Evolutionary conservation across 2,329 filamentous ascomycete species (phyloP).

Genomic region (Pestalotiopsis sp.): DNA sequence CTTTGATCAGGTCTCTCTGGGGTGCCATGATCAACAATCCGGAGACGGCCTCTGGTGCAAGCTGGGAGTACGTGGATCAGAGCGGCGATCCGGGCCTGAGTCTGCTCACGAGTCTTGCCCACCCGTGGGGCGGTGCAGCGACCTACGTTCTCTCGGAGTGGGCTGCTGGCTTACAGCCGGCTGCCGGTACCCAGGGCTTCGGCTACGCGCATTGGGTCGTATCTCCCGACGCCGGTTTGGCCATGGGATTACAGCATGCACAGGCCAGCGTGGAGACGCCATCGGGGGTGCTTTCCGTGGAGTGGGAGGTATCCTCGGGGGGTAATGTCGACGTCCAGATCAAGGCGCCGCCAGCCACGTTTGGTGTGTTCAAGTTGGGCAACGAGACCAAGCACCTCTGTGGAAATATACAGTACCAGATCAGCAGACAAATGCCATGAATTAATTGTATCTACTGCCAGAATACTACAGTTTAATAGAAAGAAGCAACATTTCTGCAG

Average conservation of each 20-base stretch:
- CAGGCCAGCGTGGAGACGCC: conserved; percentile 26
- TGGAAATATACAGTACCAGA: conserved; percentile 11
- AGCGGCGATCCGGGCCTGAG: conserved; percentile 39
- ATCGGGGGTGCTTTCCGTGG: conserved; percentile 23
- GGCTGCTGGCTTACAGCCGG: conserved; percentile 25
- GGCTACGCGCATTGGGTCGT: conserved; percentile 29
- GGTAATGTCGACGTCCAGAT: conserved; percentile 13
- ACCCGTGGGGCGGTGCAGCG: conserved; percentile 45
- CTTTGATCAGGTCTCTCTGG: conserved; percentile 40
- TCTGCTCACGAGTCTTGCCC: conserved; percentile 40
- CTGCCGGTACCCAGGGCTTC: conserved; percentile 17
- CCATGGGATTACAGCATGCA: conserved; percentile 26
- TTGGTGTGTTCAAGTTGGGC: conserved; percentile 14
- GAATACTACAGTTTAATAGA: neutral
- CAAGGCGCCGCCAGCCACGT: conserved; percentile 14
- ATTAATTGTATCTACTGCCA: neutral
- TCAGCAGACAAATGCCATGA: neutral
- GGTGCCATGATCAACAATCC: conserved; percentile 38
- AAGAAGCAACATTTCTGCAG: neutral
- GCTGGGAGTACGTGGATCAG: conserved; percentile 45
- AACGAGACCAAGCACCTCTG: conserved; percentile 9
- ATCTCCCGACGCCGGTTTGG: conserved; percentile 23
- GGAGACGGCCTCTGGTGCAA: conserved; percentile 36
- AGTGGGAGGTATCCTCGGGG: conserved; percentile 16
- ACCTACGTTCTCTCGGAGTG: conserved; percentile 43